Evolutionary conservation across 2,329 filamentous ascomycete genomes (phyloP), one percentile per base, ranked within the genome.

Genomic region (Samsoniella hepiali): DNA sequence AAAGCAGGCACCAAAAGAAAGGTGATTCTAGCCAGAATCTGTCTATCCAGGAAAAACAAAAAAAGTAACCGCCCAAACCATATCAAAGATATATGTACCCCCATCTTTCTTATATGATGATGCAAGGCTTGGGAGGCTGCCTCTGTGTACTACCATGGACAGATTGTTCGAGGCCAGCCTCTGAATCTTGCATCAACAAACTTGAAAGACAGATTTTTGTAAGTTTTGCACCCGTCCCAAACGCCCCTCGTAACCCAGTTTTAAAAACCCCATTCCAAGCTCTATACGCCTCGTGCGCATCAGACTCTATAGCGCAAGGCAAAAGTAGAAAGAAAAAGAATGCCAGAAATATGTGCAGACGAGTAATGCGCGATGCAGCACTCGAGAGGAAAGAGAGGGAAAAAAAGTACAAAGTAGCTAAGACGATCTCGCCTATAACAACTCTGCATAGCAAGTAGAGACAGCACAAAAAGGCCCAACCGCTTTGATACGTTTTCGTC

Each of bases 401-500:
- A 62, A 65, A 61, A 63, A 58, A 51, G 66, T 67, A 66, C 65
- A 65, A 59, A 66, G 58, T 61, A 61, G 58, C 58, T 61, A 61
- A 55, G 58, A 61, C 58, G 58, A 55, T 47, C 58, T 61, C 58
- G 58, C 50, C 58, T 61, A 61, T 36, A 61, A 54, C 49, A 34
- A 61, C 58, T 61, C 58, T 61, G 58, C 58, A 55, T 61, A 61
- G 31, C 36, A 61, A 34, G 31, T 45, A 61, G 50, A 45, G 29
- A 61, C 40, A 61, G 40, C 49, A 54, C 22, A 50, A 61, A 55
- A 54, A 54, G 15, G 31, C 29, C 66, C 67, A 31, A 40, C n/a
- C 32, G 49, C 40, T 50, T 64, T 40, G 40, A 36, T 51, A 61
- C 42, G 42, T 59, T 47, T 45, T 44, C 57, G 27, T 22, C 42